A percentile compares a stretch with the other conserved stretches of the same genome.
phyloP scores from a whole-genome alignment of 2,329 filamentous ascomycete species.

The Alternaria brassicae region DNA sequence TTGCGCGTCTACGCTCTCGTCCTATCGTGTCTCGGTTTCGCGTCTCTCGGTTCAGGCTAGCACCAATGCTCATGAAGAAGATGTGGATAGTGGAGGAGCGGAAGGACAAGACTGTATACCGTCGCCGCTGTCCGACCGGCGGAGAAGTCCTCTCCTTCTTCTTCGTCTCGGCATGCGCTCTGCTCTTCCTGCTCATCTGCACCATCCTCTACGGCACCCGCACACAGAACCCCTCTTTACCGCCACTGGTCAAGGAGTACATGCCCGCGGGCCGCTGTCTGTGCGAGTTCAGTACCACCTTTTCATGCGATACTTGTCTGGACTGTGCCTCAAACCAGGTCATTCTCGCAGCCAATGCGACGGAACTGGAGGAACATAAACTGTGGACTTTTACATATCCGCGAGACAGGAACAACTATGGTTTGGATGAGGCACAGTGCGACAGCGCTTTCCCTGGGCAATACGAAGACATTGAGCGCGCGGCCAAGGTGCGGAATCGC shows the following conservation, averaged over 20 bases:
- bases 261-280: slow-evolving; percentile 44
- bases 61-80: slow-evolving; percentile 30
- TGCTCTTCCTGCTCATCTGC: slow-evolving; percentile 42
- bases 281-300: slow-evolving; percentile 44
- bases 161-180: slow-evolving; percentile 36
- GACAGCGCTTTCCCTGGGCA: slow-evolving; percentile 41
- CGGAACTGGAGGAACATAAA: slow-evolving; percentile 23
- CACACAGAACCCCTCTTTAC: slow-evolving; percentile 37
- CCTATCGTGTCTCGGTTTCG: slow-evolving; percentile 17
- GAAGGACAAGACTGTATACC: slow-evolving; percentile 38
- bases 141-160: slow-evolving; percentile 39
- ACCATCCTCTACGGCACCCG: slow-evolving; percentile 46
- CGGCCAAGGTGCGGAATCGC: slow-evolving; percentile 30
- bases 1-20: slow-evolving; percentile 24
- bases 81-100: slow-evolving; percentile 35
- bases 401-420: slow-evolving; percentile 41
- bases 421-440: slow-evolving; percentile 41
- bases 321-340: slow-evolving; percentile 41
- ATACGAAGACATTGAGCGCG: slow-evolving; percentile 42
- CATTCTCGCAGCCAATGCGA: slow-evolving; percentile 25
- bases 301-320: slow-evolving; percentile 41
- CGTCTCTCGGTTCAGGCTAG: slow-evolving; percentile 16
- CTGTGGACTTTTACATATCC: slow-evolving; percentile 41
- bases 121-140: slow-evolving; percentile 34
- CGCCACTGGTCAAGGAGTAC: slow-evolving; percentile 41